Base-by-base conservation (phyloP, 2,329 filamentous ascomycete species). In the Diatrype stigma region DNA sequence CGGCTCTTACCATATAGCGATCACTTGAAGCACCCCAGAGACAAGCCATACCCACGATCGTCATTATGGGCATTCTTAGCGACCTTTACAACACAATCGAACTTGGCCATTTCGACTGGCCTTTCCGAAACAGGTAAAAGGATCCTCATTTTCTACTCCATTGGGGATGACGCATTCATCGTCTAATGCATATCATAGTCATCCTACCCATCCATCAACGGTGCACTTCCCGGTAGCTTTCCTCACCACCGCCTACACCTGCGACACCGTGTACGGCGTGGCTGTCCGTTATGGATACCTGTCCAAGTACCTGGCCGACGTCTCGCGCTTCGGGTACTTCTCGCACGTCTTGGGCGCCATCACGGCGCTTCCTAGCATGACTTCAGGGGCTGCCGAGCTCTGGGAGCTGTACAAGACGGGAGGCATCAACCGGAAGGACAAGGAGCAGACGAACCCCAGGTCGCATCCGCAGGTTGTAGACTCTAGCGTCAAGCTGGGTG, bases 401-500 rank as follows among this genome's bases (percentile, higher is more conserved):
- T 46, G 45, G 45, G 45, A 46, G 45, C 26, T 46, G 16, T 46
- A 46, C 45, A 19, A 19, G 26, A 14, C 45, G 0, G 45, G 45
- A n/a, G 45, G 45, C 5, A 6, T 34, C 23, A 46, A 46, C 17
- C 45, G 45, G 12, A 30, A 35, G 28, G 45, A 46, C 45, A 46
- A 46, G 26, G 45, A 46, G 28, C 45, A 32, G 45, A 46, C 45
- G 28, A 30, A 46, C n/a, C n/a, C 45, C 14, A 30, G 22, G 28
- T 46, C 45, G 23, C 45, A 46, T n/a, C 4, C 21, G 10, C n/a
- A 46, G 3, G 45, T 34, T n/a, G 45, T 46, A 16, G 45, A 34
- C 21, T 21, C 45, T 3, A 46, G 45, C 21, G 45, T 46, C 4
- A 46, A 34, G 45, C n/a, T 46, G 7, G 45, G 45, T 16, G 22